Evolutionary conservation across 73 alveolate species (phyloP).

Genomic region (Breviolum minutum): DNA sequence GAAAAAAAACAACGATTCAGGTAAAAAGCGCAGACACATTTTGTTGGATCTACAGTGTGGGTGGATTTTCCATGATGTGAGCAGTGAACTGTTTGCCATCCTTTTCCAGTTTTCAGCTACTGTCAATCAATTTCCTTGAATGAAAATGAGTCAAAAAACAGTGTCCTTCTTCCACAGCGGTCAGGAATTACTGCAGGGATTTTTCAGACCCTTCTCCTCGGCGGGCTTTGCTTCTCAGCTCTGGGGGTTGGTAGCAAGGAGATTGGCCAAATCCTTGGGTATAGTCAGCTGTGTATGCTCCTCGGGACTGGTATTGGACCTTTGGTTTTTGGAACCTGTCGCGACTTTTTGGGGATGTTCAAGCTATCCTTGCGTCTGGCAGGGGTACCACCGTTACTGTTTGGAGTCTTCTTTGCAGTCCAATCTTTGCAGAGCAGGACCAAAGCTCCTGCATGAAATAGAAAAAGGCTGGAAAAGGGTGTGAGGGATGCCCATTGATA

Average conservation of each 20-base stretch:
- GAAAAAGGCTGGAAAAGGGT: too few species aligned
- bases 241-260: conserved; percentile 57
- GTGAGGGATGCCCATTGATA: too few species aligned
- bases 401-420: conserved; percentile 11
- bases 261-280: conserved; percentile 86
- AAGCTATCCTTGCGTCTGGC: background rate
- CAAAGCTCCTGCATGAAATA: background rate
- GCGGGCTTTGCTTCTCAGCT: conserved; percentile 61
- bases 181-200: conserved; percentile 48
- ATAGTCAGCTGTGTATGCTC: conserved; percentile 11
- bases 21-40: too few species aligned
- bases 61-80: too few species aligned
- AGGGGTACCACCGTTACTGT: conserved; percentile 3
- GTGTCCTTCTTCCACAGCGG: background rate
- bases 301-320: conserved; percentile 68
- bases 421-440: conserved; percentile 5
- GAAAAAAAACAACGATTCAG: too few species aligned
- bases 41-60: too few species aligned
- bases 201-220: conserved; percentile 80
- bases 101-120: too few species aligned
- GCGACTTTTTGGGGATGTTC: conserved; percentile 65
- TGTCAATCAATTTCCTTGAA: too few species aligned
- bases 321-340: conserved; percentile 35
- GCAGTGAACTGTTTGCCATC: too few species aligned
- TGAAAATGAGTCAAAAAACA: too few species aligned